Evolutionary conservation across 371 early-diverging fungal genomes (phyloP), one percentile per base, ranked within the genome.

Genomic region (Cokeromyces recurvatus): DNA sequence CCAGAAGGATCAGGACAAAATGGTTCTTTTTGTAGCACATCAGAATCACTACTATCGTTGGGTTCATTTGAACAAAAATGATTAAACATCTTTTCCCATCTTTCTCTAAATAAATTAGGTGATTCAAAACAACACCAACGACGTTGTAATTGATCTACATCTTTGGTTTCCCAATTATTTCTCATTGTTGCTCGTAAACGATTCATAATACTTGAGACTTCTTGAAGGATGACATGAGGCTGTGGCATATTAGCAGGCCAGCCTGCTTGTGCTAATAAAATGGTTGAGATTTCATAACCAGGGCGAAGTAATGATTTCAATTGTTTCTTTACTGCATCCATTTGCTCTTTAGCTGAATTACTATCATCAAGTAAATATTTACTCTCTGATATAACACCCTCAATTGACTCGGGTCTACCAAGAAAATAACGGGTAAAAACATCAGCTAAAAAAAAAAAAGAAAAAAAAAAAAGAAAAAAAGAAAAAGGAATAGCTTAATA

Each of bases 301-400:
- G 76, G 71, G 44, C 82, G 81, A 29, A 84, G 43, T 11, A 82
- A 51, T 1, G 57, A 51, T 16, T 66, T 63, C 2, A 97, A 78
- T 43, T 85, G 75, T 34, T 69, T 67, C 58, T 96, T 96, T 45
- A 91, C 93, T 7, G 51, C 54, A 46, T 97, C 98, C 64, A 89
- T 91, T 48, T 89, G 88, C 52, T 92, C 93, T 62, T 97, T 97
- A 32, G 95, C 96, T 0, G 87, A 92, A 52, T 92, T 87, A 59
- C 87, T 88, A 53, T 96, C 98, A 56, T 97, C 98, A 21, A 97
- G 64, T 82, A 95, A 85, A 21, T 94, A 94, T 53, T 90, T 84
- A 56, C 85, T 84, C 29, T 91, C 85, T 3, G 71, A 57, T 19
- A 94, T 76, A 41, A 83, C 60, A 21, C 79, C 74, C 17, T 74